Base-by-base conservation (phyloP, 805 yeast genomes). In the Metschnikowia cubensis region DNA sequence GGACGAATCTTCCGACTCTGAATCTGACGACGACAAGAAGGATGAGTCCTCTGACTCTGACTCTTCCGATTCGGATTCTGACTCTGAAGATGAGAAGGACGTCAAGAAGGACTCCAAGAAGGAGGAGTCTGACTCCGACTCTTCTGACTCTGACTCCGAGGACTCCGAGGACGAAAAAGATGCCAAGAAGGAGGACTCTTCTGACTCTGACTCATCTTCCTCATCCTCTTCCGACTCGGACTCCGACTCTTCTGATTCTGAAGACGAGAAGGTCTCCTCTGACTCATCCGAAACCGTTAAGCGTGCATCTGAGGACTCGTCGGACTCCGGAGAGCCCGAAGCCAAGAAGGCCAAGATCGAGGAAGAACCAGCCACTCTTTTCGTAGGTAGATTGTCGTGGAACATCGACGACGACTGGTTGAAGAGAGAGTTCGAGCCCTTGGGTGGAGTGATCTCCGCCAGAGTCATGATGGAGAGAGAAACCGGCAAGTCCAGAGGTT, bases 361-460 rank as follows among this genome's bases (percentile, higher is more conserved):
- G 46, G 76, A 71, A 58, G 96, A 85, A 72, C 85, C 90, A 61
- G 87, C 92, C 52, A 92, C 98, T 53, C 71, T 94, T 58, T 94
- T 94, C 64, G 98, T 91, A 58, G 99, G 99, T 64, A 85, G 98
- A 77, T 82, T 94, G 65, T 90, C 98, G 18, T 94, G 98, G 98
- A 87, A 84, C 71, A 81, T 94, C 64, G 99, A 94, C 66, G 97
- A 91, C 68, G 96, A 85, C 53, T 88, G 96, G 96, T 83, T 94
- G 69, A 78, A 79, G 72, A 76, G 84, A 54, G 97, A 89, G 75
- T 94, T 94, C 70, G 90, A 85, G 69, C 81, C 79, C 55, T 53
- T 71, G 54, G 96, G 92, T 47, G 96, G 96, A 70, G 94, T 90
- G 52, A 63, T 81, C 35, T 70, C 84, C 62, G 97, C 98, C 59